Evolutionary conservation across 805 yeast species (phyloP).

Genomic region (Wickerhamiella kurtzmanii): DNA sequence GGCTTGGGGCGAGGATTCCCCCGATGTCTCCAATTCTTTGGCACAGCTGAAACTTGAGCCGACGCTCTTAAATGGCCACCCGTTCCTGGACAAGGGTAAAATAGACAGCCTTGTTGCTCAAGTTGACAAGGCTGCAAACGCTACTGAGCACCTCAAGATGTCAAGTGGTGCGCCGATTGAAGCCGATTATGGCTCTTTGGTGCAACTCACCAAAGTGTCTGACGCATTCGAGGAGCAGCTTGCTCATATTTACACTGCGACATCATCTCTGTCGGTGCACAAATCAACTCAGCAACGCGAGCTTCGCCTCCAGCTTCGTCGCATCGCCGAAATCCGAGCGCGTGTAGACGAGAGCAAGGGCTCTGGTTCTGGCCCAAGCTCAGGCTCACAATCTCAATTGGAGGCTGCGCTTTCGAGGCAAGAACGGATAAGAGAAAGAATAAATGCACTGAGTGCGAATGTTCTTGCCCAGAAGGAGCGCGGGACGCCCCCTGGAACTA

Average conservation of each 20-base stretch:
- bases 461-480: constrained; percentile 15
- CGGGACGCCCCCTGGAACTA: constrained; percentile 29
- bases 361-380: not conserved
- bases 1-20: not conserved
- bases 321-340: constrained; percentile 18
- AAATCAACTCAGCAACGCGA: constrained; percentile 31
- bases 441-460: constrained; percentile 21
- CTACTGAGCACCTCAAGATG: not conserved
- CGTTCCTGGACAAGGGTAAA: not conserved
- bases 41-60: not conserved
- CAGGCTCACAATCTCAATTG: constrained; percentile 14
- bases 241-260: constrained; percentile 25
- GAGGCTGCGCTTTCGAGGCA: constrained; percentile 25
- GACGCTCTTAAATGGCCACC: not conserved
- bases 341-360: constrained; percentile 12
- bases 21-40: not conserved
- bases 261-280: constrained; percentile 27
- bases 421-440: constrained; percentile 23
- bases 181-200: constrained; percentile 18
- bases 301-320: constrained; percentile 30
- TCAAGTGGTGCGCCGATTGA: constrained; percentile 5
- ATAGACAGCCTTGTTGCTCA: not conserved
- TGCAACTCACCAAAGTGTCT: constrained; percentile 17
- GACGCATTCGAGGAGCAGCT: constrained; percentile 17
- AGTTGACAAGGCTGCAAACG: not conserved